These are phyloP conservation scores for Phialophora tarda DNA, from an alignment of 2,329 filamentous ascomycete species.

Conservation along the genomic window DNA sequence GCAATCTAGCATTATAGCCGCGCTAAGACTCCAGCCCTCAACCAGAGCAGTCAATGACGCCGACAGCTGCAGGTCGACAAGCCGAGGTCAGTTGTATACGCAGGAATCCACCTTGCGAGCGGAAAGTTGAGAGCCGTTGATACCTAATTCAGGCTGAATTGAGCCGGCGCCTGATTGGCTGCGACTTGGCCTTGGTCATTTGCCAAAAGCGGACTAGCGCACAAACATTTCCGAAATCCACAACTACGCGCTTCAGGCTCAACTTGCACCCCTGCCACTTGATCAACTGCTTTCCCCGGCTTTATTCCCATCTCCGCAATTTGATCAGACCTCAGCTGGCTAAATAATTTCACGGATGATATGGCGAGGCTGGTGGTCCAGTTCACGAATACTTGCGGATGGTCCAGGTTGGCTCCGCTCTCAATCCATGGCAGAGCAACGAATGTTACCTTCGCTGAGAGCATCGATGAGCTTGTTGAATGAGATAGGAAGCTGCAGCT, in stretches of 20 bases:
- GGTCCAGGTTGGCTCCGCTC: neutral
- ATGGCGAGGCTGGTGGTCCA: neutral
- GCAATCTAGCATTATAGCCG: constrained; percentile 13
- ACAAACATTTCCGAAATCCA: neutral
- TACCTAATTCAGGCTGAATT: constrained; percentile 19
- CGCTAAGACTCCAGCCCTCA: neutral
- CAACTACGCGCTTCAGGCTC: neutral
- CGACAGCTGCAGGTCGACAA: neutral
- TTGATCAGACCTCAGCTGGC: neutral
- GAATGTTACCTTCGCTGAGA: neutral
- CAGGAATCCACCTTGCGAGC: neutral
- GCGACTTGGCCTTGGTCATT: neutral
- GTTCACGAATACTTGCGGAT: neutral
- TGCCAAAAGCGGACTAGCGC: constrained; percentile 12
- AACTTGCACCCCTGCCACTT: constrained; percentile 4
- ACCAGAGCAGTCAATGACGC: constrained; percentile 5
- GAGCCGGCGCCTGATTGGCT: constrained; percentile 5
- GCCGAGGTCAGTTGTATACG: neutral
- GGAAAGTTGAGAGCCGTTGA: neutral
- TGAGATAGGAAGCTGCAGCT: neutral
- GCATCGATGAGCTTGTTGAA: neutral
- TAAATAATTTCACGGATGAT: constrained; percentile 4
- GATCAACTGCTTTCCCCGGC: neutral
- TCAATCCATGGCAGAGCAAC: neutral
- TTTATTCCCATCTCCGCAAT: constrained; percentile 9